Percentiles rank a stretch among this genome's conserved stretches.
Evolutionary conservation across 768 basidiomycete species (phyloP).

Genomic region (Lactarius indigo): DNA sequence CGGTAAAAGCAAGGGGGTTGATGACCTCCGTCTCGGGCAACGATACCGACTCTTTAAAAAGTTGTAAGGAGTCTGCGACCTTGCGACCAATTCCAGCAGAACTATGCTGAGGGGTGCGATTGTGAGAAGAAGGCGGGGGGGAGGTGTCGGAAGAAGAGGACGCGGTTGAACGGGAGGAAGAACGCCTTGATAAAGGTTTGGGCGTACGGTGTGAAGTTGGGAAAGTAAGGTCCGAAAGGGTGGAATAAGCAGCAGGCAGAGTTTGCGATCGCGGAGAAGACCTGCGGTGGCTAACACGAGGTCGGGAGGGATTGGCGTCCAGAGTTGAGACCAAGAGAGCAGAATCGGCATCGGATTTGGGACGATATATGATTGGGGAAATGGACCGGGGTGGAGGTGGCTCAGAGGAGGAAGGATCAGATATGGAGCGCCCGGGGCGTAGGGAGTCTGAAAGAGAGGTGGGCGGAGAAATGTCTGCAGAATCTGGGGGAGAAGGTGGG

Average conservation of each 20-base stretch:
- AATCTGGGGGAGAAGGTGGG: constrained; percentile 17
- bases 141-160: constrained; percentile 33
- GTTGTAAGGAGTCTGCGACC: constrained; percentile 75
- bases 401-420: constrained; percentile 12
- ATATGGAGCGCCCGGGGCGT: constrained; percentile 8
- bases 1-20: constrained; percentile 33
- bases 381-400: constrained; percentile 11
- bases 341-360: constrained; percentile 20
- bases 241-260: constrained; percentile 12
- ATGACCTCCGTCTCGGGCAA: constrained; percentile 34
- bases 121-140: constrained; percentile 35
- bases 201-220: constrained; percentile 18
- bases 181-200: constrained; percentile 25
- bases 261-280: constrained; percentile 17
- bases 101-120: constrained; percentile 32
- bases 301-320: constrained; percentile 20
- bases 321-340: background rate
- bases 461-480: constrained; percentile 21
- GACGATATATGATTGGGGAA: constrained; percentile 11
- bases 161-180: constrained; percentile 30
- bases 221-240: constrained; percentile 10
- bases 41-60: constrained; percentile 73
- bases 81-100: constrained; percentile 67
- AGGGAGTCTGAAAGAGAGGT: constrained; percentile 3
- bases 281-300: constrained; percentile 17